Conservation (phyloP, 2,329 filamentous ascomycete genomes). For the Mycosphaerella sp. region DNA sequence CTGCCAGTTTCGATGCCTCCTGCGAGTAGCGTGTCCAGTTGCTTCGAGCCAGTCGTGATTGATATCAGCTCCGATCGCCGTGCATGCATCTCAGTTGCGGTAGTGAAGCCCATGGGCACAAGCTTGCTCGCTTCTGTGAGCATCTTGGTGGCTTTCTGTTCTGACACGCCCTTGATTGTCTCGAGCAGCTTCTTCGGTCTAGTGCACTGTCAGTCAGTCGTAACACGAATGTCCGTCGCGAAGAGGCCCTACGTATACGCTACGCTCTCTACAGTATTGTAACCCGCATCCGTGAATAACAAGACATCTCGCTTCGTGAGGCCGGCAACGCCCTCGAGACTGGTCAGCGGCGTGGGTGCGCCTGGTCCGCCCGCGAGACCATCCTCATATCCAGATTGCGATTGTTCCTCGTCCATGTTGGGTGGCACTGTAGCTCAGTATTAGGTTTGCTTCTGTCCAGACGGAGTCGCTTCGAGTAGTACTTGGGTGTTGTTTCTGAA, state of each 20-base stretch:
- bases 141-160: constrained; percentile 90
- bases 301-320: constrained; percentile 95
- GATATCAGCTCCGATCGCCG: constrained; percentile 94
- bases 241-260: constrained; percentile 68
- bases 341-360: constrained; percentile 81
- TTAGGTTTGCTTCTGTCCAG: no score
- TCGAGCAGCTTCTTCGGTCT: constrained; percentile 70
- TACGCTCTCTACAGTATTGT: constrained; percentile 90
- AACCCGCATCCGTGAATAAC: constrained; percentile 83
- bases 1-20: constrained; percentile 96
- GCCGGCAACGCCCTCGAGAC: constrained; percentile 80
- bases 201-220: constrained; percentile 24
- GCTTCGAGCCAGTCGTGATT: constrained; percentile 96
- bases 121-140: constrained; percentile 89
- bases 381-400: constrained; percentile 70
- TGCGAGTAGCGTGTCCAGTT: constrained; percentile 88
- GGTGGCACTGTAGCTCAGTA: neutral
- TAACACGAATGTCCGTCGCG: neutral
- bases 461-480: no score
- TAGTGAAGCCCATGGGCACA: constrained; percentile 98
- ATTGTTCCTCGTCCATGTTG: constrained; percentile 53
- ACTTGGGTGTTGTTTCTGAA: neutral
- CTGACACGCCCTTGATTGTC: constrained; percentile 96
- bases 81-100: constrained; percentile 97
- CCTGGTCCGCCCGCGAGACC: constrained; percentile 71